Evolutionary conservation across 495 filamentous ascomycete genomes (phyloP), one percentile per base, ranked within the genome.

Genomic region (Neurospora sp.): DNA sequence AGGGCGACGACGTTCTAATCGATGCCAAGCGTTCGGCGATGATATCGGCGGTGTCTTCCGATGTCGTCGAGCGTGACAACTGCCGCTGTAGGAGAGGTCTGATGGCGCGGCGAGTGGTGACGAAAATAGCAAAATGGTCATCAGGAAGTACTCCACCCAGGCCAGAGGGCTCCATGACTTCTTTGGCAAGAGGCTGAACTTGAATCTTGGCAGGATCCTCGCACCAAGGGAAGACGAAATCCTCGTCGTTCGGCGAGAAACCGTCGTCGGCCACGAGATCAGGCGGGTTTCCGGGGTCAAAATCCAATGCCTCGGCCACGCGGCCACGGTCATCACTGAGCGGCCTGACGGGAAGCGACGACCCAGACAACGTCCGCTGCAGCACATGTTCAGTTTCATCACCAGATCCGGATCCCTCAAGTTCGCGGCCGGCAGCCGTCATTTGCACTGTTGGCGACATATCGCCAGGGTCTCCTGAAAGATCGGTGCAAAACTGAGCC

Each of bases 401-500:
- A 18, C 27, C 27, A 31, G 54, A 66, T 66, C 54, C 75, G 35
- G 71, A 77, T 48, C 20, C 11, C 7, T 70, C 71, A 10, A 71
- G 69, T 54, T 79, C 77, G 54, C 76, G 76, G 4, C 79, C 82
- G 27, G 75, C 80, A 70, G 81, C 84, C 20, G 79, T 81, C 78
- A 83, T 83, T 76, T 81, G 83, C 1, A 77, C 83, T 72, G 74
- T 78, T 66, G 79, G 79, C 5, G 80, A 86, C 40, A 77, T 74
- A 72, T 78, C 83, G 71, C 77, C 79, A 62, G 83, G 81, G 77
- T 92, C 89, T n/a, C 89, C 87, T 69, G 88, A 92, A 5, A 94
- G 85, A 82, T 95, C 92, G 14, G 90, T 93, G 80, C 88, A 94
- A 78, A 94, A 95, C 2, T 84, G 86, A 7, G 90, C 89, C 35